phyloP scores from a whole-genome alignment of 1,139 yeast genomes.

The Lodderomyces pseudojiufengensis region DNA sequence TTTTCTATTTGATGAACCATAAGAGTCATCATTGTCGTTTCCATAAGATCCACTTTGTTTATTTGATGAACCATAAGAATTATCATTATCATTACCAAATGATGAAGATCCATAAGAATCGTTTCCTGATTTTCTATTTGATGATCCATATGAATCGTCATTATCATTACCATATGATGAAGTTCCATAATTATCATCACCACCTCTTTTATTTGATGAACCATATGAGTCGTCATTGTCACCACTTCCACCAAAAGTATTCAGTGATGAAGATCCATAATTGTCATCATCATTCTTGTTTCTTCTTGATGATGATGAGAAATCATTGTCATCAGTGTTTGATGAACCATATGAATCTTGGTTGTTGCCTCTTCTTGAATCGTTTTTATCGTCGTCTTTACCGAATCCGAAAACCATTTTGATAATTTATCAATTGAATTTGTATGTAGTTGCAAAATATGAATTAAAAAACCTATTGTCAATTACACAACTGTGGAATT shows the following conservation, averaged over 20 bases:
- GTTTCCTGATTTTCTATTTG: conserved; percentile 14
- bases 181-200: conserved; percentile 7
- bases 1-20: conserved; percentile 15
- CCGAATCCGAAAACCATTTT: conserved; percentile 32
- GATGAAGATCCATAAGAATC: conserved; percentile 22
- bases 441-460: too few relatives aligned
- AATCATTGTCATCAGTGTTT: conserved; percentile 8
- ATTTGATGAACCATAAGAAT: conserved; percentile 19
- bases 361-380: conserved; percentile 7
- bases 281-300: conserved; percentile 14
- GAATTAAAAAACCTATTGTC: too few relatives aligned
- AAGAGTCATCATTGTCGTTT: conserved; percentile 16
- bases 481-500: too few relatives aligned
- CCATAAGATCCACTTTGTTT: conserved; percentile 14
- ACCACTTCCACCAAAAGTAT: conserved; percentile 12
- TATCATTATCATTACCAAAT: conserved; percentile 16
- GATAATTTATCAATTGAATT: not conserved
- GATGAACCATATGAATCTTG: conserved; percentile 13
- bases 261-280: conserved; percentile 17
- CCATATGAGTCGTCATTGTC: conserved; percentile 7
- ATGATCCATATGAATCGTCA: conserved; percentile 15
- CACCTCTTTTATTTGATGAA: conserved; percentile 6
- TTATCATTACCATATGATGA: conserved; percentile 1
- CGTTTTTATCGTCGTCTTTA: conserved; percentile 15
- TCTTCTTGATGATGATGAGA: conserved; percentile 12